Evolutionary conservation across 2,329 filamentous ascomycete species (phyloP).

Genomic region (Botrytis hyacinthi): DNA sequence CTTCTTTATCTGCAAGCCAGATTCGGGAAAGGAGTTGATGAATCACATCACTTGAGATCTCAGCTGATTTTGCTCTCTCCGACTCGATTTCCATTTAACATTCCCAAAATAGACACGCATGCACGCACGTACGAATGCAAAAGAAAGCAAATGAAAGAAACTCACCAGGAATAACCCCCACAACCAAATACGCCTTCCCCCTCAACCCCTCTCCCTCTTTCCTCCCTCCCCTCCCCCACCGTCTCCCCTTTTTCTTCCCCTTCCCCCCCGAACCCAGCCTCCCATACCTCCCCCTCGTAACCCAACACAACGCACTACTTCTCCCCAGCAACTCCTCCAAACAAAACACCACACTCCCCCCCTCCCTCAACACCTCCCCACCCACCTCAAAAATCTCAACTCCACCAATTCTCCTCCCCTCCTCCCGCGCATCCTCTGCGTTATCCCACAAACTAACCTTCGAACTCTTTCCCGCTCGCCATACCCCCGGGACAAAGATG

Average conservation of each 20-base stretch:
- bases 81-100: not conserved
- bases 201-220: not conserved
- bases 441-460: not conserved
- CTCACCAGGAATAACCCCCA: constrained; percentile 16
- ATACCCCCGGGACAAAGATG: not conserved
- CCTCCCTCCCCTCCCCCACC: not conserved
- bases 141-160: not conserved
- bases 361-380: not conserved
- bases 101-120: not conserved
- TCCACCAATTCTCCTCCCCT: not conserved
- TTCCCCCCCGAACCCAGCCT: too few relatives aligned
- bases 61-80: too few relatives aligned
- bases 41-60: too few relatives aligned
- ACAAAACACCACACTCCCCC: not conserved
- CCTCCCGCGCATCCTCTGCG: not conserved
- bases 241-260: not conserved
- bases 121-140: fast-evolving
- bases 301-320: not conserved
- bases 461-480: not conserved
- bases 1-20: too few relatives aligned
- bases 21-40: too few relatives aligned
- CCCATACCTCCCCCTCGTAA: not conserved
- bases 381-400: not conserved
- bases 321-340: constrained; percentile 1
- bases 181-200: constrained; percentile 13